A percentile compares a stretch with the other conserved stretches of the same genome.
Conservation (phyloP, 1,139 yeast species). For the Magnusiomyces magnusii region DNA sequence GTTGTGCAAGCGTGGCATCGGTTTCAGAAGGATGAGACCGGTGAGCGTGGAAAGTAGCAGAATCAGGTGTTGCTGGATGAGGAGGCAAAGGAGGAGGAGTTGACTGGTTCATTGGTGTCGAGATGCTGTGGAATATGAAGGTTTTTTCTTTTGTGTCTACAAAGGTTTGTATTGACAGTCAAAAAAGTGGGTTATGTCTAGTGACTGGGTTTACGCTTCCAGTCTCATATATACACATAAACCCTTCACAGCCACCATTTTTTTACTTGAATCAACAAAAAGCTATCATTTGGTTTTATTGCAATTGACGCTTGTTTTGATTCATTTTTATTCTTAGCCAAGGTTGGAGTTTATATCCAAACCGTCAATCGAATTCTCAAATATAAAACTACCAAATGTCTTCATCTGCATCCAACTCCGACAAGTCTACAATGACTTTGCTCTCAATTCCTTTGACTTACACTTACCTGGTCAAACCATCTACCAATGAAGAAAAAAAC, state of each 20-base stretch:
- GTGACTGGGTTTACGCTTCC: background rate
- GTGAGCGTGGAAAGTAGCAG: background rate
- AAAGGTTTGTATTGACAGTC: too few relatives aligned
- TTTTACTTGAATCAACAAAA: background rate
- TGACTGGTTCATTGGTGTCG: background rate
- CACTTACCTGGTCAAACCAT: slow-evolving; percentile 35
- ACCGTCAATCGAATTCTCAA: too few relatives aligned
- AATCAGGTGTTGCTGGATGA: background rate
- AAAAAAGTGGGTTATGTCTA: too few relatives aligned
- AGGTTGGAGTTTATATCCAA: too few relatives aligned
- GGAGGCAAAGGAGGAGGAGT: background rate
- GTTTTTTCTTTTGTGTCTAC: too few relatives aligned
- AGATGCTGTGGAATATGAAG: too few relatives aligned
- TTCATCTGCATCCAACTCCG: slow-evolving; percentile 3
- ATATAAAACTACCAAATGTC: background rate
- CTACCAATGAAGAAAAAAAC: slow-evolving; percentile 29
- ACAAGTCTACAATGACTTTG: slow-evolving; percentile 2
- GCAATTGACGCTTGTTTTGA: background rate
- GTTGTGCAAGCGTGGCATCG: too few relatives aligned
- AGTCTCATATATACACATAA: background rate
- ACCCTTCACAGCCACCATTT: background rate
- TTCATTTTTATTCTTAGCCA: too few relatives aligned
- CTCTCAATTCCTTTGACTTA: slow-evolving; percentile 35
- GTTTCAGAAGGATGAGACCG: background rate
- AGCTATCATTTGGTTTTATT: too few relatives aligned